These are phyloP conservation scores for Agrostemma githago DNA, from an alignment of 148 eudicot genomes.

Conservation along the genomic window DNA sequence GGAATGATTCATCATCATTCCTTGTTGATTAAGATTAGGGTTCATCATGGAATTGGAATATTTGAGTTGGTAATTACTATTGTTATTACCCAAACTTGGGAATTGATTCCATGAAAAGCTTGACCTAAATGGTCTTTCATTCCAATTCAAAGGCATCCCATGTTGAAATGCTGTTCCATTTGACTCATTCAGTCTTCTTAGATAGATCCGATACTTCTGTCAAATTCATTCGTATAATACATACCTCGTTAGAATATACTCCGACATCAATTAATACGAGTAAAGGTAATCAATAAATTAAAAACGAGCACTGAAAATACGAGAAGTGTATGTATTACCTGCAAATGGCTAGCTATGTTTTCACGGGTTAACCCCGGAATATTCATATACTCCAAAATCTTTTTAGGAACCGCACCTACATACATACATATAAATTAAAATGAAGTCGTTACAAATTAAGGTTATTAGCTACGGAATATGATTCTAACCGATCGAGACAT, in stretches of 20 bases:
- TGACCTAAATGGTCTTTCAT: conserved; percentile 19
- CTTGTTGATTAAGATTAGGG: not conserved
- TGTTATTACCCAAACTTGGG: conserved; percentile 11
- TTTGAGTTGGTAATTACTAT: not conserved
- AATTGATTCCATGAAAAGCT: conserved; percentile 21
- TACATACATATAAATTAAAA: not conserved
- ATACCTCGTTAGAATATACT: too few relatives aligned
- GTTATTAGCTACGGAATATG: too few relatives aligned
- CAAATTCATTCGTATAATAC: not conserved
- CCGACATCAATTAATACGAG: not conserved
- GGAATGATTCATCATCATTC: not conserved
- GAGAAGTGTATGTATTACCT: conserved; percentile 7
- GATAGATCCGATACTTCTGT: conserved; percentile 23
- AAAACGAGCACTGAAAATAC: not conserved
- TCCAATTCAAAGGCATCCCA: conserved; percentile 8
- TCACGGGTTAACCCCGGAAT: conserved; percentile 19
- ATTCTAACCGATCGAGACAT: too few relatives aligned
- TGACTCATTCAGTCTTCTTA: not conserved
- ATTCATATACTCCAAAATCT: conserved; percentile 26
- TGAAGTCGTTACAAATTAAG: too few relatives aligned
- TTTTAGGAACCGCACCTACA: conserved; percentile 27
- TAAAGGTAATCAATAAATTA: too few relatives aligned
- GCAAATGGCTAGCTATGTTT: conserved; percentile 28
- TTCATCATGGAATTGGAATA: not conserved
- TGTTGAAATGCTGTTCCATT: not conserved